phyloP scores from a whole-genome alignment of 768 basidiomycete species.

The Boletus rubropictus region DNA sequence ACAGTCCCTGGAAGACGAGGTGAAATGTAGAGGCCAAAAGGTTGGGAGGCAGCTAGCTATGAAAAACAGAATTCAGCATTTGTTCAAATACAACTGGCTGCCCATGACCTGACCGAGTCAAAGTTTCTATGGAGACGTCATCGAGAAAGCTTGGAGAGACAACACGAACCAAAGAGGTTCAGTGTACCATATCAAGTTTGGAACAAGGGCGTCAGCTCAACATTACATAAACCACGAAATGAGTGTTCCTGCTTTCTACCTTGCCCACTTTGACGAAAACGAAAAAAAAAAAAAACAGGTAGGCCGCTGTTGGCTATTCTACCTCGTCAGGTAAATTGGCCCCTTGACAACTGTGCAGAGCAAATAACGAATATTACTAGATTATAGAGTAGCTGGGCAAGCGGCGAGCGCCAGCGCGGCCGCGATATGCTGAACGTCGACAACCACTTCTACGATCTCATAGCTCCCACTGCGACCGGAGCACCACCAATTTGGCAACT shows the following conservation, averaged over 20 bases:
- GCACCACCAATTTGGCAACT: slow-evolving; percentile 27
- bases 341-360: no score
- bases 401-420: slow-evolving; percentile 22
- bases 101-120: background rate
- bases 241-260: background rate
- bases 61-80: background rate
- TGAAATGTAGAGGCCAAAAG: background rate
- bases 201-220: slow-evolving; percentile 6
- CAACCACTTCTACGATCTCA: slow-evolving; percentile 15
- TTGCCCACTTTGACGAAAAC: background rate
- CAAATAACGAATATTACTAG: slow-evolving; percentile 15
- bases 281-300: no score
- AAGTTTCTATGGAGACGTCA: slow-evolving; percentile 18
- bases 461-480: slow-evolving; percentile 9
- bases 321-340: no score
- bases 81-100: background rate
- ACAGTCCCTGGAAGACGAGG: background rate
- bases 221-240: background rate
- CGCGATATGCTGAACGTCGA: slow-evolving; percentile 4
- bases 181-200: background rate
- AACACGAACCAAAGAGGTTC: slow-evolving; percentile 7
- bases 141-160: background rate
- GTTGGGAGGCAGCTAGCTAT: background rate
- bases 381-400: slow-evolving; percentile 19
- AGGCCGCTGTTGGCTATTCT: background rate